These are phyloP conservation scores for Pleurotus tuber-regium DNA, from an alignment of 768 basidiomycete genomes.

Conservation along the genomic window DNA sequence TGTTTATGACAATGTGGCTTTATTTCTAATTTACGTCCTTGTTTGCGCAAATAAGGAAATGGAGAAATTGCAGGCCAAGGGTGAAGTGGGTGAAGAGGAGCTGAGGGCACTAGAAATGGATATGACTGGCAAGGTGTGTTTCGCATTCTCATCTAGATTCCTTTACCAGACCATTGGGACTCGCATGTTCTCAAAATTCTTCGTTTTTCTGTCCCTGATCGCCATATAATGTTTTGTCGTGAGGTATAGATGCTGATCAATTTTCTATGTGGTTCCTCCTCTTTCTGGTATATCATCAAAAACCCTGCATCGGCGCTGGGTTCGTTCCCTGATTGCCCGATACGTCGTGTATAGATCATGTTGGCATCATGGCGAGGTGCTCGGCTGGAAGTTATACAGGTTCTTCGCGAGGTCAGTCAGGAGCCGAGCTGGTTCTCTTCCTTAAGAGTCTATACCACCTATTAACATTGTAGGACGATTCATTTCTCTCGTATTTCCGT, in stretches of 20 bases:
- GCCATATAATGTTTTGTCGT: not conserved
- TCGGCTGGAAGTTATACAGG: slow-evolving; percentile 90
- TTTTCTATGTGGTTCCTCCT: not conserved
- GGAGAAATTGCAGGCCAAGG: slow-evolving; percentile 85
- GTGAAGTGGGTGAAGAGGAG: slow-evolving; percentile 86
- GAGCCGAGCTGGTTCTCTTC: not conserved
- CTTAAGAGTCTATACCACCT: not conserved
- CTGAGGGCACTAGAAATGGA: slow-evolving; percentile 86
- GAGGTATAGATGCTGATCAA: too few species aligned
- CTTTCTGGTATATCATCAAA: too few species aligned
- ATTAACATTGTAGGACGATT: not conserved
- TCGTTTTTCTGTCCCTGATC: not conserved
- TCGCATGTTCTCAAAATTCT: too few species aligned
- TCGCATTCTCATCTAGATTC: not conserved
- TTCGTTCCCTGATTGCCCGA: not conserved
- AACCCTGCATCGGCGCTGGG: not conserved
- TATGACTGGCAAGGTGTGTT: slow-evolving; percentile 81
- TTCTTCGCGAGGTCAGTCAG: slow-evolving; percentile 61
- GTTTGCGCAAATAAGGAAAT: slow-evolving; percentile 59
- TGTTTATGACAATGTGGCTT: not conserved
- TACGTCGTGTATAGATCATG: slow-evolving; percentile 59
- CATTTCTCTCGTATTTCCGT: not conserved
- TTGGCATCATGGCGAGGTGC: slow-evolving; percentile 98
- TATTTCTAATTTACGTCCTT: too few species aligned
- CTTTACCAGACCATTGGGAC: too few species aligned